phyloP scores from a whole-genome alignment of 179 eudicot genomes.

The Kewa caespitosa region DNA sequence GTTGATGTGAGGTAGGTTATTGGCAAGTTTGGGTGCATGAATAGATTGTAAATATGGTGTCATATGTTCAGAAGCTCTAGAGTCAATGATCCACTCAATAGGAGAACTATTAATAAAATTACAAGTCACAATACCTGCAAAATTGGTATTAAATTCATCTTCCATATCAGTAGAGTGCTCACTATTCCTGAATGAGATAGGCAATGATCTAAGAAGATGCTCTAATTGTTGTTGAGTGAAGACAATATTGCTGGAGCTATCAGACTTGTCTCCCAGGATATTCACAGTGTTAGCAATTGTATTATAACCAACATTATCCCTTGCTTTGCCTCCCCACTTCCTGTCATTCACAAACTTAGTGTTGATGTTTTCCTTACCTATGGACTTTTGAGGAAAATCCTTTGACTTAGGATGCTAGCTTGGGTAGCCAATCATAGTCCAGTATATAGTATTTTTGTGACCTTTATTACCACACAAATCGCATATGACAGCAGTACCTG shows the following conservation, averaged over 20 bases:
- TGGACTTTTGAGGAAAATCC: no score
- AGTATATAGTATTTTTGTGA: background rate
- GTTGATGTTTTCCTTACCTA: background rate
- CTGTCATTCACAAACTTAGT: background rate
- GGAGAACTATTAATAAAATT: background rate
- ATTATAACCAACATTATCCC: no score
- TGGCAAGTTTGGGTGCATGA: background rate
- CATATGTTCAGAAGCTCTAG: conserved; percentile 1
- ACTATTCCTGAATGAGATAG: no score
- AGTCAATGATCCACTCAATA: background rate
- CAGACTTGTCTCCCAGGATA: background rate
- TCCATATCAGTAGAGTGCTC: background rate
- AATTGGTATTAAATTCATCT: background rate
- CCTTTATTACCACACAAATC: background rate
- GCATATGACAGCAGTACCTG: no score
- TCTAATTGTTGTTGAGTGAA: background rate
- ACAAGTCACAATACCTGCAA: background rate
- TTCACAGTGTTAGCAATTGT: no score
- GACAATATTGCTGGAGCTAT: no score
- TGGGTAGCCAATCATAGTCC: background rate
- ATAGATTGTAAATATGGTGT: no score
- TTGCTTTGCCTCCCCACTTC: background rate
- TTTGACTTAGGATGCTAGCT: background rate
- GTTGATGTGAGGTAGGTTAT: background rate
- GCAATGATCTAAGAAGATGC: background rate